Percentiles rank a stretch among this genome's conserved stretches.
These are phyloP conservation scores for Primulina eburnea DNA, from an alignment of 257 asterid genomes.

Conservation along the genomic window DNA sequence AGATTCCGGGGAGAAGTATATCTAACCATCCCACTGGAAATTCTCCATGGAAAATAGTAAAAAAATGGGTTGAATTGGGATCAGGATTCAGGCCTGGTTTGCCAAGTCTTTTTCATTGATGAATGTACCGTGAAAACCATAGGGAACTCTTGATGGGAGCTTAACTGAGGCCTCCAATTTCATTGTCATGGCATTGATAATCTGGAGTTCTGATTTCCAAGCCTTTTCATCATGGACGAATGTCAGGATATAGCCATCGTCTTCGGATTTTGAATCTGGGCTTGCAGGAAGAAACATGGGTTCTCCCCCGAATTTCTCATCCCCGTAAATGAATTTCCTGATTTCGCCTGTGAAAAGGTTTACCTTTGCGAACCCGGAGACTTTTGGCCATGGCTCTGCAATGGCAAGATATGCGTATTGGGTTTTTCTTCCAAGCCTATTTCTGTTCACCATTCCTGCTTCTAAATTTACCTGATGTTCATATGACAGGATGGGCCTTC, in stretches of 20 bases:
- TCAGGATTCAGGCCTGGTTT: slow-evolving; percentile 11
- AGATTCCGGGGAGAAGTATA: background rate
- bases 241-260: slow-evolving; percentile 13
- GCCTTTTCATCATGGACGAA: slow-evolving; percentile 26
- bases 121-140: slow-evolving; percentile 30
- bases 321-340: slow-evolving; percentile 10
- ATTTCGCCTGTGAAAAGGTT: slow-evolving; percentile 14
- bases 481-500: background rate
- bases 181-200: slow-evolving; percentile 18
- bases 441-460: slow-evolving; percentile 24
- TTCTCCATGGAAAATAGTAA: background rate
- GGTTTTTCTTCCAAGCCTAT: slow-evolving; percentile 19
- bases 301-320: slow-evolving; percentile 20
- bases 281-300: slow-evolving; percentile 13
- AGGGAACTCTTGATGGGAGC: slow-evolving; percentile 27
- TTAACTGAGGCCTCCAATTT: slow-evolving; percentile 13
- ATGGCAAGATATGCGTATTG: slow-evolving; percentile 19
- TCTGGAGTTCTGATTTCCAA: slow-evolving; percentile 20
- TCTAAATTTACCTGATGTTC: slow-evolving; percentile 20
- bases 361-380: slow-evolving; percentile 21
- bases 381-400: slow-evolving; percentile 28
- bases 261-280: background rate
- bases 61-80: background rate
- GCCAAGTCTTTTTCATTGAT: slow-evolving; percentile 10
- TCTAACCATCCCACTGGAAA: slow-evolving; percentile 8